These are phyloP conservation scores for Pseudopithomyces chartarum DNA, from an alignment of 2,329 filamentous ascomycete genomes.

Conservation along the genomic window DNA sequence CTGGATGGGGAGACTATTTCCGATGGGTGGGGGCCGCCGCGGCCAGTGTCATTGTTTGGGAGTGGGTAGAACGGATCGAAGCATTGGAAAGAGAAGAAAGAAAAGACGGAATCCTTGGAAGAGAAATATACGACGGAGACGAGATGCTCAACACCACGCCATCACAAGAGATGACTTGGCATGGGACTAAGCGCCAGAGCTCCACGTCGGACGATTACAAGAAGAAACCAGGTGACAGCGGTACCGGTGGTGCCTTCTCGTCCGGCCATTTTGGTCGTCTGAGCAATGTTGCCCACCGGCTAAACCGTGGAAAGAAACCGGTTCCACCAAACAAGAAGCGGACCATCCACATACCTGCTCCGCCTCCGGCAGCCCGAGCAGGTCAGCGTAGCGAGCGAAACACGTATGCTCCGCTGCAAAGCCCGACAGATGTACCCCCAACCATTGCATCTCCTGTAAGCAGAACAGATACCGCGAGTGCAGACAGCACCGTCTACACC, in stretches of 20 bases:
- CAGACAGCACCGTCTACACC: constrained; percentile 67
- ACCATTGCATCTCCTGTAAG: constrained; percentile 61
- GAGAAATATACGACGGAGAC: constrained; percentile 92
- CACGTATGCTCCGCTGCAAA: constrained; percentile 37
- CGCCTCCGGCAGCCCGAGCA: constrained; percentile 32
- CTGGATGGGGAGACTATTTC: constrained; percentile 93
- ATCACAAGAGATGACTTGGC: constrained; percentile 61
- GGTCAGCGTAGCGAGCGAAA: constrained; percentile 26
- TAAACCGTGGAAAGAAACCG: constrained; percentile 34
- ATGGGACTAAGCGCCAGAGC: constrained; percentile 47
- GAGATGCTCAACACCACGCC: constrained; percentile 80
- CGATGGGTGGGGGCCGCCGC: constrained; percentile 95
- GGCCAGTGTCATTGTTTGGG: constrained; percentile 96
- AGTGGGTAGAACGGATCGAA: constrained; percentile 96
- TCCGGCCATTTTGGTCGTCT: constrained; percentile 32
- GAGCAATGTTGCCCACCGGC: constrained; percentile 32
- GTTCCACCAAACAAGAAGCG: constrained; percentile 36
- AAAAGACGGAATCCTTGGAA: constrained; percentile 87
- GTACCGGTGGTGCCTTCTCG: constrained; percentile 27
- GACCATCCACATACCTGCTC: constrained; percentile 40
- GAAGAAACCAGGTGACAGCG: constrained; percentile 33
- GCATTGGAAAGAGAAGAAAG: constrained; percentile 90
- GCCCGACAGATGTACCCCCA: constrained; percentile 50
- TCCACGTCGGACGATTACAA: constrained; percentile 36
- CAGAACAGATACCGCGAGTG: constrained; percentile 65